Evolutionary conservation across 495 filamentous ascomycete genomes (phyloP).

Genomic region (Recurvomyces mirabilis): DNA sequence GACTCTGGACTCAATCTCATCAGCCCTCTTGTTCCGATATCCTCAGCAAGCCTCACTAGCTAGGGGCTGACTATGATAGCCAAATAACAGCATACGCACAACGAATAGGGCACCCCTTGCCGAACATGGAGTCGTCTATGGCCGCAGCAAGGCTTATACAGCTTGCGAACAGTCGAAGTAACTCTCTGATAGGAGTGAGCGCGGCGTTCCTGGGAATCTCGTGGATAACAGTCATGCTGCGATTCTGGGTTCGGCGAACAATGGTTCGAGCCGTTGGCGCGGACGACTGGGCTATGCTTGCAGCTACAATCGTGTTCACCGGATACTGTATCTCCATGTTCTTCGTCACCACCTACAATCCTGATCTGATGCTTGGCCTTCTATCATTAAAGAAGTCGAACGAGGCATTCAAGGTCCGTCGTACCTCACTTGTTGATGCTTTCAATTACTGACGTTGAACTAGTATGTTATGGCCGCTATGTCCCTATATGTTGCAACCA

Average conservation of each 20-base stretch:
- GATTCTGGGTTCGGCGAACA: slow-evolving; percentile 24
- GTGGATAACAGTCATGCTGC: slow-evolving; percentile 24
- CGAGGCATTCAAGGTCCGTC: background rate
- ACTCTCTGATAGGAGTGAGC: background rate
- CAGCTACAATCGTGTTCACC: slow-evolving; percentile 16
- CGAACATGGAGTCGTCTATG: too few species aligned
- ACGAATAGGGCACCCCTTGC: too few species aligned
- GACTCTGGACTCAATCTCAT: too few species aligned
- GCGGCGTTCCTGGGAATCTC: slow-evolving; percentile 20
- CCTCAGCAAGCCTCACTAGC: too few species aligned
- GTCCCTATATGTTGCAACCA: slow-evolving; percentile 21
- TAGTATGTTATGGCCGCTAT: slow-evolving; percentile 23
- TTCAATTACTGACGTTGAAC: background rate
- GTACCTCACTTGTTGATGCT: background rate
- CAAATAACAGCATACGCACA: too few species aligned
- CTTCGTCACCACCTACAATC: background rate
- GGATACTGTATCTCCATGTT: background rate
- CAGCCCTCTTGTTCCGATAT: too few species aligned
- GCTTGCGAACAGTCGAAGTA: background rate
- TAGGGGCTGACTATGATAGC: too few species aligned
- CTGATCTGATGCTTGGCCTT: background rate
- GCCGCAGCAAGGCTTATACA: background rate
- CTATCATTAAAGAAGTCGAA: background rate
- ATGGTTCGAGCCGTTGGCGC: slow-evolving; percentile 26
- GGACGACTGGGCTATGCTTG: slow-evolving; percentile 27